phyloP scores from a whole-genome alignment of 208 protist genomes.

The Wallacemonas collosoma region DNA sequence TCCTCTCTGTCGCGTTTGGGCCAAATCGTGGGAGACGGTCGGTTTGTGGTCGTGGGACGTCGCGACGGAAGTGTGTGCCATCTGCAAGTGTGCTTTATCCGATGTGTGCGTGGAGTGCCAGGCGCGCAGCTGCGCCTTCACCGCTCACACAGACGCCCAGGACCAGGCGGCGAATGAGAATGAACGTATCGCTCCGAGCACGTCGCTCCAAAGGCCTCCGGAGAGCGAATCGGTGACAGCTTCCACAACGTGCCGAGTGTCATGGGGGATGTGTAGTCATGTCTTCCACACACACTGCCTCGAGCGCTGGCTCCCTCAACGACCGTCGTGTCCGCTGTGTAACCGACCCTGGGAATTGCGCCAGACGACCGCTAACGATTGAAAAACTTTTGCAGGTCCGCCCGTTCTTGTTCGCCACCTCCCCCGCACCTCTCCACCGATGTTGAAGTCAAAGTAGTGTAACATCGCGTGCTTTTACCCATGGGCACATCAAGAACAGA shows the following conservation, averaged over 20 bases:
- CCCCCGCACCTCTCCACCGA: no score
- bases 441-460: no score
- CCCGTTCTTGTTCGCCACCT: no score
- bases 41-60: constrained; percentile 97
- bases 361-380: constrained; percentile 48
- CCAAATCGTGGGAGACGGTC: constrained; percentile 97
- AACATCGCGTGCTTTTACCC: no score
- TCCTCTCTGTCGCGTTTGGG: constrained; percentile 35
- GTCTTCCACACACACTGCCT: constrained; percentile 81
- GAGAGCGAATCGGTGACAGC: neutral
- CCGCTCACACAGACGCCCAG: no score
- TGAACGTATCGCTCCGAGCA: no score
- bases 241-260: neutral
- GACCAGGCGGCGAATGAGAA: no score
- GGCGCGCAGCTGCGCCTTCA: constrained; percentile 32
- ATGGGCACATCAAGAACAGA: no score
- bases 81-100: constrained; percentile 97
- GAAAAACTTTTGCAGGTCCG: neutral
- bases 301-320: constrained; percentile 50
- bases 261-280: constrained; percentile 56
- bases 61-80: constrained; percentile 95
- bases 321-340: constrained; percentile 63
- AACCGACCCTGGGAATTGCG: constrained; percentile 50
- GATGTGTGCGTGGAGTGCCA: constrained; percentile 97
- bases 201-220: neutral